Base-by-base conservation (phyloP, 2,329 filamentous ascomycete genomes). In the Xylariaceae sp. region DNA sequence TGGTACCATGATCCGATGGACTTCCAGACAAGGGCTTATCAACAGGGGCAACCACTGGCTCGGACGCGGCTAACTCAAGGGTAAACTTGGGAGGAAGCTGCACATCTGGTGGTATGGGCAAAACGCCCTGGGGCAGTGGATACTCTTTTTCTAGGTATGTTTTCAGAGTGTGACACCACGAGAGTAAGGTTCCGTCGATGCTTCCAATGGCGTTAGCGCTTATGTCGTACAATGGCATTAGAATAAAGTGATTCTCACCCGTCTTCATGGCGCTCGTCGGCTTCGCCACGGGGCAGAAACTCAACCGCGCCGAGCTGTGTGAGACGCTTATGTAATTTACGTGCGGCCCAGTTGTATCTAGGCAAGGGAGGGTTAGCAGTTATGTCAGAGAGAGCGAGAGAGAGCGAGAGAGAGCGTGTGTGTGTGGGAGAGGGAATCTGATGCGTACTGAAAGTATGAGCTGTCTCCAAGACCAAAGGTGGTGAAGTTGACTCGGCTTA, bases 401-500 rank as follows among this genome's bases (percentile, higher is more conserved):
- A 24, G 21, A 24, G 21, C 7, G 11, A 11, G 21, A 24, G 6
- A 24, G 34, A 18, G 19, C 9, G n/a, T 21, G 15, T 28, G 19
- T n/a, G 11, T 13, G 13, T 11, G 19, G 24, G 28, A 13, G 8
- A 40, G 19, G 21, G 21, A 24, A 24, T 7, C 11, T 11, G 4
- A 14, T 16, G 59, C 74, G 49, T 69, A 92, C 82, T 94, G 90
- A 40, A 84, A 74, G 70, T 98, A 98, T 1, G 89, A 94, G 56
- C 85, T 95, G 62, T 98, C 92, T 1, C 92, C 92, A 1, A 97
- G 73, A 1, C 92, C 92, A 68, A 97, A 95, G 0, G 83, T 85
- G 3, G 86, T 83, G 63, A 94, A 97, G 1, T 69, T 73, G 46
- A 94, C 67, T 23, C 74, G 71, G 26, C 68, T 59, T 27, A 98